phyloP scores from a whole-genome alignment of 2,329 filamentous ascomycete species.

The Dactylellina sp. region DNA sequence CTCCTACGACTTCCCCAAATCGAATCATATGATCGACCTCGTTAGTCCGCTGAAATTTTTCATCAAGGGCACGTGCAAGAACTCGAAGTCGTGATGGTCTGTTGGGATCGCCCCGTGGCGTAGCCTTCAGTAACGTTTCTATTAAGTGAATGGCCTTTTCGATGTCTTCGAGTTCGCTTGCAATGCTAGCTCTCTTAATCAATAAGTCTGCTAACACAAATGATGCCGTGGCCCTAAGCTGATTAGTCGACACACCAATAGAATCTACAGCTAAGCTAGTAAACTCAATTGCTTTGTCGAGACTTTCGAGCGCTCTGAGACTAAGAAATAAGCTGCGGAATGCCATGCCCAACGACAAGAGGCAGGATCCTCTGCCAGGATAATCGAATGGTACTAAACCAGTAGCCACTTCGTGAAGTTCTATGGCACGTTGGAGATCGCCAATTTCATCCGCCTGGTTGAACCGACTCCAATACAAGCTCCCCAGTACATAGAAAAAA shows the following conservation, averaged over 20 bases:
- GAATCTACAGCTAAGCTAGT: not conserved
- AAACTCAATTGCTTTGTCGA: not conserved
- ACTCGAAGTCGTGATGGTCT: not conserved
- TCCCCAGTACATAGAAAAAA: not conserved
- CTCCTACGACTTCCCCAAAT: not conserved
- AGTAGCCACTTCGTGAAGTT: not conserved
- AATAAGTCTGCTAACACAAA: not conserved
- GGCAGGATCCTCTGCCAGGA: not conserved
- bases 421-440: not conserved
- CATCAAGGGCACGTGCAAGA: not conserved
- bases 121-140: not conserved
- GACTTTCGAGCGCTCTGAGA: not conserved
- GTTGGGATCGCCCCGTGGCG: not conserved
- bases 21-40: not conserved
- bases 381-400: not conserved
- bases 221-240: no score
- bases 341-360: not conserved
- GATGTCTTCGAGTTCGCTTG: constrained; percentile 3
- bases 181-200: not conserved
- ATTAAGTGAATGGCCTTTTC: not conserved
- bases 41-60: not conserved
- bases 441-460: not conserved
- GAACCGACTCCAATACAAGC: not conserved
- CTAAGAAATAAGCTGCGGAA: not conserved
- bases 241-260: not conserved